Base-by-base conservation (phyloP, 805 yeast genomes). In the Kuraishia borneana region DNA sequence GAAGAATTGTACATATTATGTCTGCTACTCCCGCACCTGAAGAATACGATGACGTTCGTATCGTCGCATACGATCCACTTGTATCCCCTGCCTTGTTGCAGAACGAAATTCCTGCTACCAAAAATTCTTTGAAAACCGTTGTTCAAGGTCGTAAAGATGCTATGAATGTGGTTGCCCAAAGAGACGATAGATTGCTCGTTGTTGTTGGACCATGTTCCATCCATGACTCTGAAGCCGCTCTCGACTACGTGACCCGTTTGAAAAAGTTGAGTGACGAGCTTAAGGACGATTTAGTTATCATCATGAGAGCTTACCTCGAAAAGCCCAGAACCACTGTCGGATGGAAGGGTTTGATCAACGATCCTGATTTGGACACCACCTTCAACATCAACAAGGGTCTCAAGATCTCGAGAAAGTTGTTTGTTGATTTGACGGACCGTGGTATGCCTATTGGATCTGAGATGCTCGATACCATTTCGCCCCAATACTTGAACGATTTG, bases 271-370 rank as follows among this genome's bases (percentile, higher is more conserved):
- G 81, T 29, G 74, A 74, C 37, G 68, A 75, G 51, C 65, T 82
- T 42, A 67, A 78, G 43, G 76, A 72, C 32, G 96, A 89, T 46
- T 68, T 92, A 39, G 73, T 77, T 37, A 78, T 92, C 39, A 79
- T 92, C 41, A 92, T 92, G 98, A 78, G 98, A 63, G 97, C 97
- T 3, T 92, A 92, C 65, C 69, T 92, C 51, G 98, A 89, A 59
- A 89, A 89, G 62, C 98, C 98, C 48, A 77, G 98, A 63, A 89
- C 98, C 34, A 89, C 97, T 20, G 97, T 92, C 31, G 98, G 98
- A 39, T 89, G 98, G 98, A 89, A 89, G 63, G 98, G 98, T 46
- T 69, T 89, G 45, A 92, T 89, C 50, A 89, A 89, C 56, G 98
- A 89, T 58, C 98, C 98, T 21, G 95, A 92, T 50, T 80, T 89